phyloP scores from a whole-genome alignment of 1,284 basidiomycete species.

The Athelia sp. region DNA sequence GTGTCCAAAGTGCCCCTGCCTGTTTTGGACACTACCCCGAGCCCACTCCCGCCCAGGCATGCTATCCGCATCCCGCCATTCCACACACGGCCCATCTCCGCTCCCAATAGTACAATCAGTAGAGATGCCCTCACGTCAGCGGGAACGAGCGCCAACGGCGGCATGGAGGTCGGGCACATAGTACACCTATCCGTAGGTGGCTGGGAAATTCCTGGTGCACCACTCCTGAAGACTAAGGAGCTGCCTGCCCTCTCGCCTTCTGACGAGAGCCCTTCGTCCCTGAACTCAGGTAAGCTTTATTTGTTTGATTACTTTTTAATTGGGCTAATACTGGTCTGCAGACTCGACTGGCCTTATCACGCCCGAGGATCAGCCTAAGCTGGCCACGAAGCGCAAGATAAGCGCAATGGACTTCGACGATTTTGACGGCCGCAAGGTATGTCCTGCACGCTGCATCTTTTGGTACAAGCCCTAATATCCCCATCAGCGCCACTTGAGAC shows the following conservation, averaged over 20 bases:
- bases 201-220: background rate
- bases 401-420: background rate
- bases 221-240: background rate
- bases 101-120: background rate
- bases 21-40: conserved; percentile 29
- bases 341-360: background rate
- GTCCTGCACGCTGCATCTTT: background rate
- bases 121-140: background rate
- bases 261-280: background rate
- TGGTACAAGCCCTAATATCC: background rate
- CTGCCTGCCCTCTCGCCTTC: background rate
- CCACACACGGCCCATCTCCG: background rate
- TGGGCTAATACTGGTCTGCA: background rate
- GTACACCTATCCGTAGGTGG: background rate
- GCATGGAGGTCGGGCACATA: background rate
- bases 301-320: background rate
- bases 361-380: background rate
- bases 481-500: background rate
- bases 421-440: background rate
- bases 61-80: conserved; percentile 1
- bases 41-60: conserved; percentile 6
- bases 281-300: background rate
- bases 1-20: conserved; percentile 39
- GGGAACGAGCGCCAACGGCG: background rate
- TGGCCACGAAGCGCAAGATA: background rate